phyloP scores from a whole-genome alignment of 176 grass and related monocot species.

The Carex scoparia region DNA sequence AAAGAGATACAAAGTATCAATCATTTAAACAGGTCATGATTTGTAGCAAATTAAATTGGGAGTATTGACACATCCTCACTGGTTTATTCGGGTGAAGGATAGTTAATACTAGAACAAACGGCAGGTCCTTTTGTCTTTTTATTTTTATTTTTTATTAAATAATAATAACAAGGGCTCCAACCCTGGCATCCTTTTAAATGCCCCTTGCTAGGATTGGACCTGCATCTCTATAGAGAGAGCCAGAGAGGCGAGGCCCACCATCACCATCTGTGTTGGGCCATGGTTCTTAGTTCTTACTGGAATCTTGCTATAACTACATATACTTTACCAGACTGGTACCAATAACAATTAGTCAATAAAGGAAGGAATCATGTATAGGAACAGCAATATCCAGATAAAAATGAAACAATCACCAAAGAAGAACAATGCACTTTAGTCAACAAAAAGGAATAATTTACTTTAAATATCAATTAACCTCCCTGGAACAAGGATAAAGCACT shows the following conservation, averaged over 20 bases:
- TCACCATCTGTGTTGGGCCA: neutral
- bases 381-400: neutral
- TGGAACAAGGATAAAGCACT: neutral
- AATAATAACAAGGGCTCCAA: neutral
- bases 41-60: neutral
- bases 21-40: neutral
- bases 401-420: conserved; percentile 7
- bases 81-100: neutral
- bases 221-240: neutral
- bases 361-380: neutral
- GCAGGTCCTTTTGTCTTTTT: neutral
- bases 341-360: neutral
- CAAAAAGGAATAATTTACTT: neutral
- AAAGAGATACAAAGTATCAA: neutral
- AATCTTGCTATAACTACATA: neutral
- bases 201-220: neutral
- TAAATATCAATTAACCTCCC: neutral
- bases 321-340: neutral
- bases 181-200: neutral
- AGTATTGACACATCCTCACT: neutral
- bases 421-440: conserved; percentile 1
- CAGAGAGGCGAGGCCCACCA: neutral
- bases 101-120: neutral
- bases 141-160: neutral
- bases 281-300: neutral